Evolutionary conservation across 306 rosid species (phyloP).

Genomic region (Cajanus cajan): DNA sequence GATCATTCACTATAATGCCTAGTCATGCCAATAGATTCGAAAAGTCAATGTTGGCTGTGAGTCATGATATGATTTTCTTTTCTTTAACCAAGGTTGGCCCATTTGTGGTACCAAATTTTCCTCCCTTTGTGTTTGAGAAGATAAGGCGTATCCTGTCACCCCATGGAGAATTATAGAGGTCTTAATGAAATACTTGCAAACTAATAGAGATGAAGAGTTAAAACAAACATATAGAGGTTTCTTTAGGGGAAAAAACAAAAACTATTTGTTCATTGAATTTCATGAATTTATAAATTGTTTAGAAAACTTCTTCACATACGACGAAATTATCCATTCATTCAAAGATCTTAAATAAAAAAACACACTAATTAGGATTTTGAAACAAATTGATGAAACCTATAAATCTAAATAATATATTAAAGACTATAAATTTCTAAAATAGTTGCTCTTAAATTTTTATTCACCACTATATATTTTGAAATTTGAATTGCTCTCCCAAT

Average conservation of each 20-base stretch:
- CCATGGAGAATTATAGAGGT: background rate
- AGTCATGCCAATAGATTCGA: background rate
- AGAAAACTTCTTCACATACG: no score
- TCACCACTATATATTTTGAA: no score
- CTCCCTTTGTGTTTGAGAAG: background rate
- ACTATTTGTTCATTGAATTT: background rate
- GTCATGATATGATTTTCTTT: background rate
- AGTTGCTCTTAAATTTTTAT: no score
- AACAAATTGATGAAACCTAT: no score
- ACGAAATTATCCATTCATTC: no score
- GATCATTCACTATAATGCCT: slow-evolving; percentile 10
- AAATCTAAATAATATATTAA: no score
- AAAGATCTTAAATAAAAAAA: no score
- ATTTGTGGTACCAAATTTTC: background rate
- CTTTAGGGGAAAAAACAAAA: background rate
- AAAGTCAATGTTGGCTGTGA: background rate
- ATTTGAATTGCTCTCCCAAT: no score
- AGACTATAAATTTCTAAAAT: no score
- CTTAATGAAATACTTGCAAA: background rate
- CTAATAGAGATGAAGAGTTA: background rate
- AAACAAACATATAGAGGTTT: background rate
- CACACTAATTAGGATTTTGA: no score
- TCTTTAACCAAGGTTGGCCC: background rate
- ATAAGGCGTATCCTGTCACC: background rate
- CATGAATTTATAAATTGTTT: background rate